Base-by-base conservation (phyloP, 2,329 filamentous ascomycete genomes). In the Diaporthe australafricana region DNA sequence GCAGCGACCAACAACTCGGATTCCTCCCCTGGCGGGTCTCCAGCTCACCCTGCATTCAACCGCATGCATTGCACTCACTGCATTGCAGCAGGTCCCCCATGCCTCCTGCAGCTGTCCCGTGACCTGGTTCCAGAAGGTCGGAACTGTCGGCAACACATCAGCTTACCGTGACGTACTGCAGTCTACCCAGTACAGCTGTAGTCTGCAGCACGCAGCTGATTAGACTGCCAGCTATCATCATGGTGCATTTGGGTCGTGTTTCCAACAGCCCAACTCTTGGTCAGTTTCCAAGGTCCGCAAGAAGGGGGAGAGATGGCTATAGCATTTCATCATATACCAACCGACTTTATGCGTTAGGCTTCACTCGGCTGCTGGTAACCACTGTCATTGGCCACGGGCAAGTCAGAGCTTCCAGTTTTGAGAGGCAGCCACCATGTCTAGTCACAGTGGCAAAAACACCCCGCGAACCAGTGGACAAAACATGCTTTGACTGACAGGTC, bases 31-130 rank as follows among this genome's bases (percentile, higher is more conserved):
- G 66, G 40, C 14, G 7, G 11, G 47, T 27, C 20, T 47, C 53
- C 70, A 72, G 35, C 65, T 72, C 70, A 72, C 53, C 56, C 69
- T 70, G 70, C 70, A 66, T 66, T 6, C 30, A n/a, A n/a, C n/a
- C n/a, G n/a, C n/a, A n/a, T 35, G 32, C 32, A 35, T 35, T 35
- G 9, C 32, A 35, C 32, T 35, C 32, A 35, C 32, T 35, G 16
- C 32, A 5, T n/a, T 7, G 32, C 69, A 27, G 50, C 45, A 47
- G 38, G 22, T 60, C 27, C 50, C 56, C 27, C 56, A 53, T 45
- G 27, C 32, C 35, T 47, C 22, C n/a, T 35, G 22, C 40, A 42
- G 50, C n/a, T 20, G 17, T 57, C 38, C 40, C 14, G 48, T 63
- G 42, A 57, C 67, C 53, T 40, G 30, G 67, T 52, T 32, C 67